Evolutionary conservation across 768 basidiomycete genomes (phyloP).

Genomic region (Coprinopsis marcescibilis): DNA sequence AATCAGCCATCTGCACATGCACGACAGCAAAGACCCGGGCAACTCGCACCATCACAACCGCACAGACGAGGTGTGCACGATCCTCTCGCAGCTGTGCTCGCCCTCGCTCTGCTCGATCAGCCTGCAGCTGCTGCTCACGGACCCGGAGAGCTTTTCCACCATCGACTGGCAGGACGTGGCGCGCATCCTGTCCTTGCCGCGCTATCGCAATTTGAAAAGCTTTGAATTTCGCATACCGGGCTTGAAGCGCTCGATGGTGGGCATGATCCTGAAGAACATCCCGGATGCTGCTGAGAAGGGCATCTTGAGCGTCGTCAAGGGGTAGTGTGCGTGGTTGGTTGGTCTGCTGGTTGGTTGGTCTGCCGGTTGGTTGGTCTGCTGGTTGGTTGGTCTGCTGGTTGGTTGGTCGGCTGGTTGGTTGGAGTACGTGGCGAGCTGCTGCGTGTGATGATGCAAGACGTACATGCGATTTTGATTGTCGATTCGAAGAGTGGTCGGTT

Average conservation of each 20-base stretch:
- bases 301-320: conserved; percentile 5
- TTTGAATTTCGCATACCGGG: conserved; percentile 11
- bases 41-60: background rate
- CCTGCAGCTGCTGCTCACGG: conserved; percentile 8
- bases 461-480: no score
- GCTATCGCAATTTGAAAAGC: conserved; percentile 8
- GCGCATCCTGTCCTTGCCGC: conserved; percentile 9
- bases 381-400: no score
- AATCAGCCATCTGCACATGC: conserved; percentile 21
- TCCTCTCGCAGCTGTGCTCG: conserved; percentile 13
- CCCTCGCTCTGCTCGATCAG: conserved; percentile 8
- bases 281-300: conserved; percentile 6
- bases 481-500: no score
- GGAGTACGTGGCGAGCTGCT: no score
- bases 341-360: no score
- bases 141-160: conserved; percentile 4
- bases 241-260: conserved; percentile 3
- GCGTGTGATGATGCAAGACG: no score
- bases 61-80: conserved; percentile 11
- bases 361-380: no score
- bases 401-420: no score
- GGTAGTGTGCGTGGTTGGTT: no score
- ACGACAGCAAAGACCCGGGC: background rate
- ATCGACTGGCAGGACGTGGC: conserved; percentile 12
- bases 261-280: conserved; percentile 3